phyloP scores from a whole-genome alignment of 2,329 filamentous ascomycete species.

The Rhynchosporium graminicola region DNA sequence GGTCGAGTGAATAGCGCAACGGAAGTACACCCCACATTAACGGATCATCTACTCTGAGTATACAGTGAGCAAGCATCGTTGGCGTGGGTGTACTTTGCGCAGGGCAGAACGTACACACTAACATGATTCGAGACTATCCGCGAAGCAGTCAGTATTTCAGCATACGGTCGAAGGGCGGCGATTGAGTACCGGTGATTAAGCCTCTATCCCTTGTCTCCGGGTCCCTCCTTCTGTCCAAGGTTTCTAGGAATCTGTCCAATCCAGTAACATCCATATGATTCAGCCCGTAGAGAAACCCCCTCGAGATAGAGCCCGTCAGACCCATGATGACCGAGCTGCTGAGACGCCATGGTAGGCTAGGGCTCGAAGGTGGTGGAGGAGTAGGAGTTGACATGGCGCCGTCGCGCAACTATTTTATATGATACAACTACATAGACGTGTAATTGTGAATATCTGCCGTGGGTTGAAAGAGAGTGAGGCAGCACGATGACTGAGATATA shows the following conservation, averaged over 20 bases:
- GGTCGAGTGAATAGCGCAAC: slow-evolving; percentile 67
- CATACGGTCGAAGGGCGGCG: not conserved
- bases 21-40: slow-evolving; percentile 91
- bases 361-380: slow-evolving; percentile 25
- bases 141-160: slow-evolving; percentile 18
- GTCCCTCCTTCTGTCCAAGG: slow-evolving; percentile 74
- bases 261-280: slow-evolving; percentile 78
- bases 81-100: not conserved
- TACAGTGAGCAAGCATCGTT: slow-evolving; percentile 17
- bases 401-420: slow-evolving; percentile 25
- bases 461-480: slow-evolving; percentile 22
- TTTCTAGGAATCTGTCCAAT: slow-evolving; percentile 70
- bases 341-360: slow-evolving; percentile 64
- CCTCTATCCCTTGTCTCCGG: slow-evolving; percentile 68
- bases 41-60: slow-evolving; percentile 82
- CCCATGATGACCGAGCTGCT: slow-evolving; percentile 76
- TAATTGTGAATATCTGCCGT: slow-evolving; percentile 22
- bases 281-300: slow-evolving; percentile 72
- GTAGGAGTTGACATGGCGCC: slow-evolving; percentile 28
- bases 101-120: slow-evolving; percentile 69
- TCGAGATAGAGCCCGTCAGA: slow-evolving; percentile 67
- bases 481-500: slow-evolving; percentile 2
- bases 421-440: slow-evolving; percentile 20
- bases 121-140: slow-evolving; percentile 79
- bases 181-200: slow-evolving; percentile 70